Evolutionary conservation across 257 asterid genomes (phyloP).

Genomic region (Solanum pimpinellifolium): DNA sequence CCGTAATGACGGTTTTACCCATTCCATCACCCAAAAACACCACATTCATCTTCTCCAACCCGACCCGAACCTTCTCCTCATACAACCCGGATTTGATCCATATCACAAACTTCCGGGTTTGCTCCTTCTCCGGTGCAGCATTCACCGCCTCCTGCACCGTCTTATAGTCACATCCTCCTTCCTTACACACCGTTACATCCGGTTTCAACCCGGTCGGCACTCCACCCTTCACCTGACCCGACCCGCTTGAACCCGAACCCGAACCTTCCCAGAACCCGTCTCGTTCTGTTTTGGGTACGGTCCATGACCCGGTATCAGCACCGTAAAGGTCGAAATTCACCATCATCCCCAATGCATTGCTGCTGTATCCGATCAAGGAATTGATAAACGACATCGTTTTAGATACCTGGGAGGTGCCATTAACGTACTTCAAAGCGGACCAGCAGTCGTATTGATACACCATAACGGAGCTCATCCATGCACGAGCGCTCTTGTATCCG

Average conservation of each 20-base stretch:
- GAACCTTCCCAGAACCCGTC: constrained; percentile 50
- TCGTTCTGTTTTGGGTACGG: constrained; percentile 38
- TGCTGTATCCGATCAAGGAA: constrained; percentile 20
- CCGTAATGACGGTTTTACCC: constrained; percentile 64
- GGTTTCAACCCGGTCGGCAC: constrained; percentile 24
- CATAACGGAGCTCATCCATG: constrained; percentile 54
- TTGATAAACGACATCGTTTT: constrained; percentile 38
- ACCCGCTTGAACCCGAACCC: background rate
- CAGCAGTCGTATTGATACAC: constrained; percentile 52
- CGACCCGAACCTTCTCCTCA: constrained; percentile 54
- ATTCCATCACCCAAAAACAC: constrained; percentile 61
- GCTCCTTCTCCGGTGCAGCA: constrained; percentile 24
- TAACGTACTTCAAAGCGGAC: constrained; percentile 46
- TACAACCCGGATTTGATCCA: constrained; percentile 44
- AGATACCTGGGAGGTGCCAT: constrained; percentile 14
- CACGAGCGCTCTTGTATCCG: constrained; percentile 45
- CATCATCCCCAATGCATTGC: constrained; percentile 39
- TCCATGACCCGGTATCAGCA: constrained; percentile 31
- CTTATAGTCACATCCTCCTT: constrained; percentile 18
- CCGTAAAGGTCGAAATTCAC: constrained; percentile 34
- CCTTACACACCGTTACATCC: constrained; percentile 41
- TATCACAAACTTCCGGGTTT: constrained; percentile 38
- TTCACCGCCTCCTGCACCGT: constrained; percentile 59
- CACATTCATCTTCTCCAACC: constrained; percentile 49
- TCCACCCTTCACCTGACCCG: constrained; percentile 2